These are phyloP conservation scores for Rostrohypoxylon terebratum DNA, from an alignment of 495 filamentous ascomycete genomes.

Conservation along the genomic window DNA sequence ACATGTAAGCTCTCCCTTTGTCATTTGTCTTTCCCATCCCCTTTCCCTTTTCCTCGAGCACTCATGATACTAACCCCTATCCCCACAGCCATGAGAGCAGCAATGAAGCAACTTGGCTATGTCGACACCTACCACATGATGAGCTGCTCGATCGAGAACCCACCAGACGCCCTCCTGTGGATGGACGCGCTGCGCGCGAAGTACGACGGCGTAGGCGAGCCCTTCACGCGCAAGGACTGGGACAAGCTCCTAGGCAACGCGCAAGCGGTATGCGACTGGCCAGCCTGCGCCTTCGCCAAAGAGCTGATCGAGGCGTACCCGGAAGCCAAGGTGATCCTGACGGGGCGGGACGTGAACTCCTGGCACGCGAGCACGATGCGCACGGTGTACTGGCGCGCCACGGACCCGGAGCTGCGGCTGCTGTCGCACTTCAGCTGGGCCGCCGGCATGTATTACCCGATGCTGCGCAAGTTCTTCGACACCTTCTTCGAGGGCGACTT, in stretches of 20 bases:
- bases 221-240: conserved; percentile 73
- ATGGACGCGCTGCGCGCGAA: conserved; percentile 73
- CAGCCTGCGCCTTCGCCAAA: conserved; percentile 72
- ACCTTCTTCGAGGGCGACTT: conserved; percentile 52
- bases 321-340: conserved; percentile 75
- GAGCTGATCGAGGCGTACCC: conserved; percentile 77
- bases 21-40: background rate
- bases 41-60: background rate
- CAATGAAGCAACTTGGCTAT: conserved; percentile 71
- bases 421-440: conserved; percentile 67
- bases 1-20: conserved; percentile 61
- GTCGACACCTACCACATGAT: conserved; percentile 77
- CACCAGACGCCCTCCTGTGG: conserved; percentile 74
- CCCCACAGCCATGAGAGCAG: conserved; percentile 66
- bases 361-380: conserved; percentile 60
- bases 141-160: conserved; percentile 73
- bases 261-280: conserved; percentile 73
- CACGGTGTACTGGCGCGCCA: conserved; percentile 66
- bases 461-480: conserved; percentile 70
- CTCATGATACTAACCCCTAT: background rate
- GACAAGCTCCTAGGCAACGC: conserved; percentile 73
- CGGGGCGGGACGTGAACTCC: conserved; percentile 65
- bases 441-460: conserved; percentile 69
- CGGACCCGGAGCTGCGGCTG: conserved; percentile 65
- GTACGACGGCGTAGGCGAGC: conserved; percentile 66